Conservation (phyloP, 2,329 filamentous ascomycete genomes). For the Exophiala xenobiotica region DNA sequence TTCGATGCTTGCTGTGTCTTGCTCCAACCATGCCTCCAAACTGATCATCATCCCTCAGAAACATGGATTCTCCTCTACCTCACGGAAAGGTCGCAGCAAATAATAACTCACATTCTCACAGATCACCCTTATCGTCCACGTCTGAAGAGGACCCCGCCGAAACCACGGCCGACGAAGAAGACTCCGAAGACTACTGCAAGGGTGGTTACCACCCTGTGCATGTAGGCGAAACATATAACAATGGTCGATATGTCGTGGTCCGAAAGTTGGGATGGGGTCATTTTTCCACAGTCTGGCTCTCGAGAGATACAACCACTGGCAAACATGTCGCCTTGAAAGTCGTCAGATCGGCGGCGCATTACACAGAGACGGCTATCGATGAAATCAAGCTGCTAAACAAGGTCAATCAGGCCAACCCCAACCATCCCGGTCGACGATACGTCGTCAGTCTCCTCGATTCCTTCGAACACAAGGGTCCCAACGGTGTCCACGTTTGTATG, state of each 20-base stretch:
- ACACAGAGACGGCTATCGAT: constrained; percentile 97
- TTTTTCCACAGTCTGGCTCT: constrained; percentile 93
- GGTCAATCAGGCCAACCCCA: constrained; percentile 91
- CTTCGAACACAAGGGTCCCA: constrained; percentile 95
- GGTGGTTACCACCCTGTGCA: constrained; percentile 95
- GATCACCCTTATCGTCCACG: constrained; percentile 74
- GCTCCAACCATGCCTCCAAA: constrained; percentile 15
- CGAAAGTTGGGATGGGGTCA: constrained; percentile 98
- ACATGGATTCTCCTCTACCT: constrained; percentile 40
- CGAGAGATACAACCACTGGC: constrained; percentile 78
- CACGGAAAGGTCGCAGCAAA: constrained; percentile 47
- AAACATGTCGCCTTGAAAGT: constrained; percentile 98
- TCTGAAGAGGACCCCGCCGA: constrained; percentile 76
- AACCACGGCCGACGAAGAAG: constrained; percentile 95
- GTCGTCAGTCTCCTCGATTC: constrained; percentile 95
- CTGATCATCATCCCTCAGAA: constrained; percentile 29
- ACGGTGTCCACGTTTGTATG: constrained; percentile 97
- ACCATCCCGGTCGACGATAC: constrained; percentile 90
- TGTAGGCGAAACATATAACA: constrained; percentile 95
- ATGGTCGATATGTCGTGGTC: constrained; percentile 93
- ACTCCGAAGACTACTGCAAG: constrained; percentile 99
- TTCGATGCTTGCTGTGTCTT: constrained; percentile 1
- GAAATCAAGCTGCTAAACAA: constrained; percentile 98
- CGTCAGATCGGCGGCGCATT: constrained; percentile 94
- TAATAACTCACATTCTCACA: constrained; percentile 59